Conservation (phyloP, 805 yeast species). For the Clavispora vitiphila region DNA sequence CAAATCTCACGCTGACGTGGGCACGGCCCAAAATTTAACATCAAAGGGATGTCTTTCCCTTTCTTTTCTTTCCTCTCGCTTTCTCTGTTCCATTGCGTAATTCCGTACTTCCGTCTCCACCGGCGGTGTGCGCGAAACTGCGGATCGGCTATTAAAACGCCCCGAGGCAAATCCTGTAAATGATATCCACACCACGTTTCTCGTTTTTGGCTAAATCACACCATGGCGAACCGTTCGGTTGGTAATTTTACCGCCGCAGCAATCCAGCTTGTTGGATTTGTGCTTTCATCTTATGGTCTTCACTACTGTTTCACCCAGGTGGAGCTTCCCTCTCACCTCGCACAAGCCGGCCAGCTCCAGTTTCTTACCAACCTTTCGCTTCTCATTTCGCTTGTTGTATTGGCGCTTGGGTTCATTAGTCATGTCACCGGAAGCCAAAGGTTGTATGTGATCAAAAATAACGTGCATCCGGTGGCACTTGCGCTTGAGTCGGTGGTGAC, state of each 20-base stretch:
- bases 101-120: no score
- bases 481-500: constrained; percentile 60
- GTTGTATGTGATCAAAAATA: constrained; percentile 32
- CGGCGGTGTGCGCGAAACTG: no score
- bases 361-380: constrained; percentile 68
- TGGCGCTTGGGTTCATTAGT: constrained; percentile 32
- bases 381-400: constrained; percentile 40
- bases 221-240: constrained; percentile 15
- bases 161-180: neutral
- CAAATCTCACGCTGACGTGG: no score
- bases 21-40: no score
- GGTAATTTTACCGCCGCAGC: constrained; percentile 26
- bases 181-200: neutral
- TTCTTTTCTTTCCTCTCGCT: no score
- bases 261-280: constrained; percentile 21
- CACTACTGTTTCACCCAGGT: constrained; percentile 13
- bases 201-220: neutral
- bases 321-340: constrained; percentile 46
- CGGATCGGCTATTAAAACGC: neutral
- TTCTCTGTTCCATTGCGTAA: no score
- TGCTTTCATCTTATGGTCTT: constrained; percentile 27
- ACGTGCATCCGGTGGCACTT: constrained; percentile 49
- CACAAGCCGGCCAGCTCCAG: constrained; percentile 62
- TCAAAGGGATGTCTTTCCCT: no score
- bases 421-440: constrained; percentile 22